These are phyloP conservation scores for Phytophthora tentaculata DNA, from an alignment of 352 stramenopile species.

Conservation along the genomic window DNA sequence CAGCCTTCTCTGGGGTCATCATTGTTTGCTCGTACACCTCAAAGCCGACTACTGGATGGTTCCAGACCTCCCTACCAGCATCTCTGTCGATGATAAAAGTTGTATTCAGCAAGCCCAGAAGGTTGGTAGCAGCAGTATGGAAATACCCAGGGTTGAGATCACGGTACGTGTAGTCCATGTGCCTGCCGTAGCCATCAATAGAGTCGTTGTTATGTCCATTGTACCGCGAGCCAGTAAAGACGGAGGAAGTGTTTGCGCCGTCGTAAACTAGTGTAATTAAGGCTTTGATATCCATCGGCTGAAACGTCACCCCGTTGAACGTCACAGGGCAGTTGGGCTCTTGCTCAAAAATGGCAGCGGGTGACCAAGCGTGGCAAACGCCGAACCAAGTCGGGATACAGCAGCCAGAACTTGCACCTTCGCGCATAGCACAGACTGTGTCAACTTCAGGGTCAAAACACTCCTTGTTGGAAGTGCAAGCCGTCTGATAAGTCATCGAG, in stretches of 20 bases:
- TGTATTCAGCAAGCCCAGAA: slow-evolving; percentile 40
- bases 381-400: slow-evolving; percentile 46
- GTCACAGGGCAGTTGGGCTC: slow-evolving; percentile 39
- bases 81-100: slow-evolving; percentile 47
- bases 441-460: not conserved
- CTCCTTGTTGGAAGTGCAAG: not conserved
- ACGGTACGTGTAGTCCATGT: slow-evolving; percentile 3
- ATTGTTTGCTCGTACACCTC: slow-evolving; percentile 32
- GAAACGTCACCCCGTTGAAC: slow-evolving; percentile 39
- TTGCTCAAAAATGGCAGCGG: slow-evolving; percentile 36
- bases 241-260: slow-evolving; percentile 19
- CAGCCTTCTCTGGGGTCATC: slow-evolving; percentile 33
- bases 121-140: slow-evolving; percentile 42
- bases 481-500: not conserved
- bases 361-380: slow-evolving; percentile 45
- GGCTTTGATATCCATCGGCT: slow-evolving; percentile 40
- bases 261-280: slow-evolving; percentile 35
- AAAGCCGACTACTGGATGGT: slow-evolving; percentile 53
- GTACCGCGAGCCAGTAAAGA: slow-evolving; percentile 35
- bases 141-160: slow-evolving; percentile 46
- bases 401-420: slow-evolving; percentile 14
- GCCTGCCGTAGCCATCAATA: slow-evolving; percentile 43
- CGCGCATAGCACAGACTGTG: slow-evolving; percentile 27
- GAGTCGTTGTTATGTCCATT: slow-evolving; percentile 13
- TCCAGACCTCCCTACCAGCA: slow-evolving; percentile 45